Conservation (phyloP, 208 protist species). For the Wallacemonas sp. region DNA sequence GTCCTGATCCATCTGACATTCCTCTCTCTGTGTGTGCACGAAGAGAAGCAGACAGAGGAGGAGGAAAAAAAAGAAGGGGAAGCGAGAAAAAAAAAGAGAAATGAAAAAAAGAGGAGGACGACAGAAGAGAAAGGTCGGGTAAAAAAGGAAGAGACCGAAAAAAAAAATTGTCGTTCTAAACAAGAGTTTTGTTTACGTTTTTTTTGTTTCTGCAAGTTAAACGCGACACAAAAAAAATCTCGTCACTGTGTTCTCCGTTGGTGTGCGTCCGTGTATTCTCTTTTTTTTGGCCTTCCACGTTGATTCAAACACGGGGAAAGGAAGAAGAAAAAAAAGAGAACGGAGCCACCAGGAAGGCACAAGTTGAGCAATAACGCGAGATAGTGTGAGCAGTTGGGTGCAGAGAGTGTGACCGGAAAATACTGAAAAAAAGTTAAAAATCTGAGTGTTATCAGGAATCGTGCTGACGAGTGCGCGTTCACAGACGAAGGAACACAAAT, state of each 20-base stretch:
- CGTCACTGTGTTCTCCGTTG: too few relatives aligned
- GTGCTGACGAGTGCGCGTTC: background rate
- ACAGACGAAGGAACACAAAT: background rate
- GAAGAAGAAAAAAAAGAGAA: conserved; percentile 11
- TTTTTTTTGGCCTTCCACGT: too few relatives aligned
- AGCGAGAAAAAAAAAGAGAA: conserved; percentile 14
- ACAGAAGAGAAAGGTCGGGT: conserved; percentile 4
- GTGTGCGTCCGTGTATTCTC: too few relatives aligned
- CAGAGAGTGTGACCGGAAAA: background rate
- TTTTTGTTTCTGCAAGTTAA: too few relatives aligned
- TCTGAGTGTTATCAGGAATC: too few relatives aligned
- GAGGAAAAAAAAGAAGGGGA: conserved; percentile 1
- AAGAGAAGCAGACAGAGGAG: background rate
- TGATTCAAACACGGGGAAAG: background rate
- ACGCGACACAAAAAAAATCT: too few relatives aligned
- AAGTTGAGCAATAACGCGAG: background rate
- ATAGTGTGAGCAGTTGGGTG: background rate
- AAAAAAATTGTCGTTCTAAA: too few relatives aligned
- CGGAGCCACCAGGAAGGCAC: background rate
- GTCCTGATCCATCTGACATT: too few relatives aligned
- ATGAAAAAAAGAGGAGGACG: background rate
- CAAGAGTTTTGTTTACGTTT: too few relatives aligned
- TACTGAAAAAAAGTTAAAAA: conserved; percentile 3
- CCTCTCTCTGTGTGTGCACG: too few relatives aligned
- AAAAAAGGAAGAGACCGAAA: too few relatives aligned